Base-by-base conservation (phyloP, 2,329 filamentous ascomycete species). In the Chaetomiaceae sp. region DNA sequence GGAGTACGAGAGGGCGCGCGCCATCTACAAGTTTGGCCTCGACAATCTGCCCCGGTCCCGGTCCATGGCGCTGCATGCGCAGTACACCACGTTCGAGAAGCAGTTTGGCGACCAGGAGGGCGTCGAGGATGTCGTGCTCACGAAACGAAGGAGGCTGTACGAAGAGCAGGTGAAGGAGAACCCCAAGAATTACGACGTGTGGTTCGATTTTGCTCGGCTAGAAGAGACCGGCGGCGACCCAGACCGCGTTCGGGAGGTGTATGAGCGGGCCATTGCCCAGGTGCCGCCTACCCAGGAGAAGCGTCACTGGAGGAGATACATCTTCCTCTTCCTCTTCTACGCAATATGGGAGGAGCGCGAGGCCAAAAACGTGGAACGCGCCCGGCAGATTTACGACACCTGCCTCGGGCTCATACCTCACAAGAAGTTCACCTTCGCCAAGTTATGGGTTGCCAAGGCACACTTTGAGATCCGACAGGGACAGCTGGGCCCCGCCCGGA, bases 241-340 rank as follows among this genome's bases (percentile, higher is more conserved):
- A 0, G 90, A 95, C 57, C 83, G 88, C 37, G 85, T 96, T 1
- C 83, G 93, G 30, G 93, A 99, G 59, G 83, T 95, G 13, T 99
- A 97, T 69, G 93, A 99, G 70, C 82, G 90, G 61, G 93, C 93
- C 2, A 95, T 99, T 60, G 90, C 93, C 5, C 92, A 99, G 64
- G 83, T 97, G 13, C 93, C 93, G 2, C 92, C 93, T 0, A 95
- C 90, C 17, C 88, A 95, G 61, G 93, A 97, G 67, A 99, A 99
- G 75, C 82, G 93, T 41, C 91, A 97, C 68, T 99, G 93, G 93
- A 81, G 93, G 58, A 79, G 93, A 31, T 99, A 99, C 68, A 95
- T 99, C 54, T 99, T 97, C 65, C 79, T 99, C 1, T 99, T 92
- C 89, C 82, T 97, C 38, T 96, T 97, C 71, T 99, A 97, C 68